Evolutionary conservation across 768 basidiomycete genomes (phyloP).

Genomic region (Suillus paluster): DNA sequence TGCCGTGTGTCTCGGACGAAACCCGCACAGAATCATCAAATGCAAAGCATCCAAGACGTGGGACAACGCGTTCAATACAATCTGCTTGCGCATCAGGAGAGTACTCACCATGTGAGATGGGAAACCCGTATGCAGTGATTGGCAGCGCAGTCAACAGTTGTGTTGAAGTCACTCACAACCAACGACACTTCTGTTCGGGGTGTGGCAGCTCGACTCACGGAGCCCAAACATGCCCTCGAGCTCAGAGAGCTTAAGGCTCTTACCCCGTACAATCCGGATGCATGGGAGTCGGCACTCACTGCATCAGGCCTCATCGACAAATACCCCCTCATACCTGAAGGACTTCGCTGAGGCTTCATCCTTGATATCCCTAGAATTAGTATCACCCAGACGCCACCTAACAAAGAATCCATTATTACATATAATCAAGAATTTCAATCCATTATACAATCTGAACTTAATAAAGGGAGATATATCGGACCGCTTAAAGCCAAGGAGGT

Average conservation of each 20-base stretch:
- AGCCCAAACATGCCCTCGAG: slow-evolving; percentile 7
- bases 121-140: not conserved
- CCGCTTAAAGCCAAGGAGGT: slow-evolving; percentile 9
- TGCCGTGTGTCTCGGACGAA: slow-evolving; percentile 3
- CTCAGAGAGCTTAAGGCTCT: not conserved
- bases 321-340: not conserved
- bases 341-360: slow-evolving; percentile 2
- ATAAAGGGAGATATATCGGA: slow-evolving; percentile 18
- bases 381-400: not conserved
- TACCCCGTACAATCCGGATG: slow-evolving; percentile 6
- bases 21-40: not conserved
- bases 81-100: not conserved
- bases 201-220: slow-evolving; percentile 7
- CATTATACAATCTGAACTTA: slow-evolving; percentile 1
- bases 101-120: slow-evolving; percentile 20
- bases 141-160: slow-evolving; percentile 8
- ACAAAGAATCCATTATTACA: no score
- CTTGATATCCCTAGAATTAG: not conserved
- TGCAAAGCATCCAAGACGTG: slow-evolving; percentile 7
- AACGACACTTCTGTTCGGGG: slow-evolving; percentile 8
- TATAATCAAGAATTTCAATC: no score
- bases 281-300: slow-evolving; percentile 13
- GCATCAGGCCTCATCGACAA: not conserved
- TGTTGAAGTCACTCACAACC: not conserved
- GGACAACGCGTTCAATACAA: slow-evolving; percentile 5